Evolutionary conservation across 73 alveolate genomes (phyloP).

Genomic region (Tetrahymena thermophila): DNA sequence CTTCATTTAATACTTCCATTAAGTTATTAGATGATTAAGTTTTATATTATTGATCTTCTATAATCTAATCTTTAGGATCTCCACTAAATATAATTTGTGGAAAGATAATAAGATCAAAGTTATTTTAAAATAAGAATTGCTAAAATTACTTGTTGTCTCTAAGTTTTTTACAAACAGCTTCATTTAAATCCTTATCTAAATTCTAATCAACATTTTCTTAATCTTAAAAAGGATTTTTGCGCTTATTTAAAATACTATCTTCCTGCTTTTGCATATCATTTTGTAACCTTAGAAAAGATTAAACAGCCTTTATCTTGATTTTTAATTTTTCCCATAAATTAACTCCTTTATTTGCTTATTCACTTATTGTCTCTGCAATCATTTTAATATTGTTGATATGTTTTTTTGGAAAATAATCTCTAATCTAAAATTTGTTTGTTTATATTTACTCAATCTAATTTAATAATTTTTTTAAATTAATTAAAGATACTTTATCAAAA

Average conservation of each 20-base stretch:
- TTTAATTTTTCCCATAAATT: not conserved
- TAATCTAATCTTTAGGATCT: not conserved
- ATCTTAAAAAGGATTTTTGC: not conserved
- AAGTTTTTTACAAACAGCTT: not conserved
- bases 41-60: not conserved
- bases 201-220: not conserved
- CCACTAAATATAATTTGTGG: not conserved
- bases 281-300: not conserved
- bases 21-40: not conserved
- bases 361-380: not conserved
- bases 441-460: no score
- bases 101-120: not conserved
- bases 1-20: not conserved
- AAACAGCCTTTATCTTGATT: not conserved
- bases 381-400: not conserved
- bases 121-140: not conserved
- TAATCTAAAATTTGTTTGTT: no score
- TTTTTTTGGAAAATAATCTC: no score
- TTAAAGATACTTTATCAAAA: no score
- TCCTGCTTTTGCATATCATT: not conserved
- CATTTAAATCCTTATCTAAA: not conserved
- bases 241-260: not conserved
- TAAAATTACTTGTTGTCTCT: not conserved
- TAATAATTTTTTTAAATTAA: no score
- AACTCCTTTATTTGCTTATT: not conserved